phyloP scores from a whole-genome alignment of 2,329 filamentous ascomycete genomes.

The Dothideomycetes sp. region DNA sequence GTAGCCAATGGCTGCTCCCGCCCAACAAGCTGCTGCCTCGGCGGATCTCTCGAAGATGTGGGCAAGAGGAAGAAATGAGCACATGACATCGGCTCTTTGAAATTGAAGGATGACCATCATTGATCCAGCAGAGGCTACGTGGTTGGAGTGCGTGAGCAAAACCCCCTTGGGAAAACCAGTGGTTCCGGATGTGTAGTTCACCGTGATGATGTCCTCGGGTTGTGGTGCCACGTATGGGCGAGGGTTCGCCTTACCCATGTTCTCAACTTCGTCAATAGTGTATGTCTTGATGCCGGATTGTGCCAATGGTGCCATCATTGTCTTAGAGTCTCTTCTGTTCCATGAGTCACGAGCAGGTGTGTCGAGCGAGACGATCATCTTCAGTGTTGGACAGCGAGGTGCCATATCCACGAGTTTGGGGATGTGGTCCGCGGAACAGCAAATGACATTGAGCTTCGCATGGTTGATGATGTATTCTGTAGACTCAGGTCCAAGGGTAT shows the following conservation, averaged over 20 bases:
- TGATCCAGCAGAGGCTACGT: slow-evolving; percentile 11
- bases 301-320: slow-evolving; percentile 1
- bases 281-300: slow-evolving; percentile 6
- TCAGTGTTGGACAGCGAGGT: slow-evolving; percentile 7
- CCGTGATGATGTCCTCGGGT: slow-evolving; percentile 8
- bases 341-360: slow-evolving; percentile 3
- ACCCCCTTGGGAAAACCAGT: slow-evolving; percentile 35
- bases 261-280: slow-evolving; percentile 8
- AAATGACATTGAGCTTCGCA: slow-evolving; percentile 6
- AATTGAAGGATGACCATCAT: slow-evolving; percentile 4
- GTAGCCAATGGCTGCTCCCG: slow-evolving; percentile 8
- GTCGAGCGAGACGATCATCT: slow-evolving; percentile 9
- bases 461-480: slow-evolving; percentile 11
- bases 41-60: slow-evolving; percentile 9
- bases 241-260: slow-evolving; percentile 7
- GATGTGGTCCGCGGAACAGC: slow-evolving; percentile 8
- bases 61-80: slow-evolving; percentile 9
- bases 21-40: slow-evolving; percentile 7
- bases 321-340: slow-evolving; percentile 5
- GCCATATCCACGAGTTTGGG: slow-evolving; percentile 8
- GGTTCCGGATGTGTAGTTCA: slow-evolving; percentile 33
- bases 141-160: slow-evolving; percentile 16
- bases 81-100: slow-evolving; percentile 2
- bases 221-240: slow-evolving; percentile 8
- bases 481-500: slow-evolving; percentile 10